A percentile compares a stretch with the other conserved stretches of the same genome.
These are phyloP conservation scores for Thermothelomyces thermophilus DNA, from an alignment of 2,329 filamentous ascomycete species.

Conservation along the genomic window DNA sequence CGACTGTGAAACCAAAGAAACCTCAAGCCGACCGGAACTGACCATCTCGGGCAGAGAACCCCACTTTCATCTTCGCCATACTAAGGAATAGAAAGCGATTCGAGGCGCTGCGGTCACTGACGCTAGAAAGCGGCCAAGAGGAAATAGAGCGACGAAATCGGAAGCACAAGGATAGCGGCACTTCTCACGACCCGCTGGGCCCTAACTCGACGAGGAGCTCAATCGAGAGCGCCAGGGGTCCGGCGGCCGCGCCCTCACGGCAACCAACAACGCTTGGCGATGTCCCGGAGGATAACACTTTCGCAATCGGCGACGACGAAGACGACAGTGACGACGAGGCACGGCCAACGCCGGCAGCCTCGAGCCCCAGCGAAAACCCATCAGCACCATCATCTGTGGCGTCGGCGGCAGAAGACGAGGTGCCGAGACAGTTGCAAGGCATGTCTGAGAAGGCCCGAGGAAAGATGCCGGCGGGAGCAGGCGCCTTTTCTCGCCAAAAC, in stretches of 20 bases:
- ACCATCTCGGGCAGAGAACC: constrained; percentile 56
- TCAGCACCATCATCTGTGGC: constrained; percentile 63
- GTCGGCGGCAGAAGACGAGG: constrained; percentile 63
- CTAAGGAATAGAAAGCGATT: constrained; percentile 76
- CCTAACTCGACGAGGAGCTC: constrained; percentile 52
- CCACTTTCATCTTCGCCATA: constrained; percentile 72
- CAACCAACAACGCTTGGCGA: constrained; percentile 54
- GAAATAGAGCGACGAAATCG: constrained; percentile 79
- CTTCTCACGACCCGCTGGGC: constrained; percentile 45
- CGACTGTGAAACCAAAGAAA: too few species aligned
- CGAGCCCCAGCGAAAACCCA: constrained; percentile 57
- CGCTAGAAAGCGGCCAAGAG: constrained; percentile 83
- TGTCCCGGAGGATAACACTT: constrained; percentile 70
- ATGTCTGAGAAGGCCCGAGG: constrained; percentile 97
- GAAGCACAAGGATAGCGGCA: constrained; percentile 56
- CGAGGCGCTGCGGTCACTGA: constrained; percentile 78
- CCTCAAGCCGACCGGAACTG: background rate
- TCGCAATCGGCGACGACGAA: constrained; percentile 81
- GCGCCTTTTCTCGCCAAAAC: constrained; percentile 83
- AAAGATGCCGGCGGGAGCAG: constrained; percentile 81
- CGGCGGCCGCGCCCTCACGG: constrained; percentile 47
- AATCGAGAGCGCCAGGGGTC: constrained; percentile 61
- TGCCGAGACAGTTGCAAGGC: constrained; percentile 74
- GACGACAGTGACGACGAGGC: constrained; percentile 47
- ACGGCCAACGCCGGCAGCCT: constrained; percentile 52